Evolutionary conservation across 805 yeast species (phyloP), one percentile per base, ranked within the genome.

Genomic region (Jamesozyma piceae): DNA sequence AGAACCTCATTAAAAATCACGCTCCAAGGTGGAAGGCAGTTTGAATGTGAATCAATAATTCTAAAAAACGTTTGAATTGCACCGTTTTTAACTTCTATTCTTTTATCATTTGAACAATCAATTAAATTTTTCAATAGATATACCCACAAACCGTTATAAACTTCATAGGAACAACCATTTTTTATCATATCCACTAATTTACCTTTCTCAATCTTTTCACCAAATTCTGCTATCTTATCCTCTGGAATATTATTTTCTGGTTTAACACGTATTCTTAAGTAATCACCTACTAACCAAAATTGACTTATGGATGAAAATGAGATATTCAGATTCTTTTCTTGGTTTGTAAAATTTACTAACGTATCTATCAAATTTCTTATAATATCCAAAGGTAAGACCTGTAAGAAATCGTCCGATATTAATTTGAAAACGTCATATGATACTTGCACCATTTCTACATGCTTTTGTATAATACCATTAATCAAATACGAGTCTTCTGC

Each of bases 241-340:
- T 11, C 9, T 19, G 30, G 31, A n/a, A 31, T 4, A 4, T 39
- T 19, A 14, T 37, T 39, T 13, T 37, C 30, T 27, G 40, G 8
- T 22, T 39, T 14, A 34, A 45, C 43, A 24, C 43, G 44, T 15
- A 37, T 64, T 41, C 78, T 70, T 34, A 80, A 62, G 44, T 79
- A 78, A 53, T 92, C 97, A 51, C 96, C 84, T 3, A 92, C 77
- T 14, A 83, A 61, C 97, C 97, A 90, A 55, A 88, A 89, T 50
- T 88, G 83, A 51, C 95, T 85, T 8, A 88, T 83, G 0, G 96
- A 80, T 38, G 95, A 85, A 57, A 90, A 88, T 0, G 97, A 85
- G 18, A 87, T 84, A 58, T 90, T 90, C 49, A 90, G 61, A 50
- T 90, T 95, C 48, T 67, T 69, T 1, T 61, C 64, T 54, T 92